Base-by-base conservation (phyloP, 1,284 basidiomycete genomes). In the Leccinum griseonigrum region DNA sequence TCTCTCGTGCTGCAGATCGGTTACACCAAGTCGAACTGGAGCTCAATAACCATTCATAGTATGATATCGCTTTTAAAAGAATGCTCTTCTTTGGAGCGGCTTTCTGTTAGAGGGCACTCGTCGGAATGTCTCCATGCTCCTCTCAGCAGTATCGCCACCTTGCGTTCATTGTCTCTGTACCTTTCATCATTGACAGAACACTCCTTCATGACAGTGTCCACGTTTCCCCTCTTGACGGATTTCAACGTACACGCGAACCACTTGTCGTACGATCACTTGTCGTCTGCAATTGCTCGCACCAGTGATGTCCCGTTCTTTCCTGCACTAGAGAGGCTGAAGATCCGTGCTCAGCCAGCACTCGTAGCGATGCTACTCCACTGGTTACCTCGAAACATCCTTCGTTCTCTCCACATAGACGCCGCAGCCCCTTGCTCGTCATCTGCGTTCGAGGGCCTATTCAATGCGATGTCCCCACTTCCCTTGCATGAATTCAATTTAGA, bases 231-330 rank as follows among this genome's bases (percentile, higher is more conserved):
- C 43, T 77, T 87, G 55, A 65, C 67, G 48, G 73, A 81, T 54
- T 75, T 87, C 50, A 77, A 81, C 60, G 63, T 86, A 16, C 84
- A 86, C 63, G 79, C 81, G 4, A 75, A 77, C 29, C 77, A 77
- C 67, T 69, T 84, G 58, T 74, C 76, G 53, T 58, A 68, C 16
- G 71, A 77, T 18, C 70, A 72, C 16, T 67, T 81, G 48, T 64
- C 66, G 14, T 63, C 70, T 8, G 64, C 71, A 18, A 61, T 76
- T 10, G 51, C 66, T 54, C 38, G 60, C 26, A 22, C 59, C 9
- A 22, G 16, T 51, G 60, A 48, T 40, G 32, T 52, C 32, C 38
- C 64, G 16, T 67, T 71, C 57, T 84, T 86, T 67, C 77, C 77
- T 34, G 72, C 76, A 1, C 71, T 87, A 18, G 70, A 74, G 36